A percentile compares a stretch with the other conserved stretches of the same genome.
Conservation (phyloP, 306 rosid genomes). For the Vigna trinervia region DNA sequence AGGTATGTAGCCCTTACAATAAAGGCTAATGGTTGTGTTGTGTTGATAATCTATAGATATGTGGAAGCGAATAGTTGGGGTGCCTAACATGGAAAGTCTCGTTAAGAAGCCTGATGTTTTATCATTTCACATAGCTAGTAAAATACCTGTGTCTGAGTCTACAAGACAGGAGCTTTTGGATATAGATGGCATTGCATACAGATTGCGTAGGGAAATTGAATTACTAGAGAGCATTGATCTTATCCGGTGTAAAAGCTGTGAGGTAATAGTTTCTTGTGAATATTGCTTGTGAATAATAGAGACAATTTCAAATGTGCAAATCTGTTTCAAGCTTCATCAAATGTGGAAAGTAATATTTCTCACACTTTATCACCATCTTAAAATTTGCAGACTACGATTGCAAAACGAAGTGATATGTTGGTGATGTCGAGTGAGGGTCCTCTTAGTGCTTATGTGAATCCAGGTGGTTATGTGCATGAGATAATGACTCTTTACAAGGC, state of each 20-base stretch:
- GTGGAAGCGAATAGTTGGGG: conserved; percentile 90
- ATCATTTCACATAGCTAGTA: conserved; percentile 90
- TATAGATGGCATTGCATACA: conserved; percentile 84
- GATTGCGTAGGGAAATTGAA: conserved; percentile 95
- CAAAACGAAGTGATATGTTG: conserved; percentile 90
- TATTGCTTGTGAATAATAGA: conserved; percentile 15
- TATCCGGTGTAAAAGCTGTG: conserved; percentile 77
- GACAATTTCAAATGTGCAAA: background rate
- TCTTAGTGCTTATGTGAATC: conserved; percentile 92
- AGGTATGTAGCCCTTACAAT: conserved; percentile 19
- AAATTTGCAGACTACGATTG: conserved; percentile 74
- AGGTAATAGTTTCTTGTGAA: conserved; percentile 54
- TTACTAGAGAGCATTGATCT: conserved; percentile 81
- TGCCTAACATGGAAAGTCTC: conserved; percentile 80
- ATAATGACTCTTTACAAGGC: conserved; percentile 82
- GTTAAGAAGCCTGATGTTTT: conserved; percentile 81
- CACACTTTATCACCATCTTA: conserved; percentile 6
- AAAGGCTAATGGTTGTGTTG: conserved; percentile 38
- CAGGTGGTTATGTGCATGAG: conserved; percentile 77
- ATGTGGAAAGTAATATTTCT: conserved; percentile 22
- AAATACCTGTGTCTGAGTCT: conserved; percentile 94
- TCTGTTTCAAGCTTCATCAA: conserved; percentile 32
- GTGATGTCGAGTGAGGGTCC: conserved; percentile 98
- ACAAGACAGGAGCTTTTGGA: conserved; percentile 96
- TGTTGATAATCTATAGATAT: conserved; percentile 63